phyloP scores from a whole-genome alignment of 1,139 yeast species.

The Geotrichum restrictum region DNA sequence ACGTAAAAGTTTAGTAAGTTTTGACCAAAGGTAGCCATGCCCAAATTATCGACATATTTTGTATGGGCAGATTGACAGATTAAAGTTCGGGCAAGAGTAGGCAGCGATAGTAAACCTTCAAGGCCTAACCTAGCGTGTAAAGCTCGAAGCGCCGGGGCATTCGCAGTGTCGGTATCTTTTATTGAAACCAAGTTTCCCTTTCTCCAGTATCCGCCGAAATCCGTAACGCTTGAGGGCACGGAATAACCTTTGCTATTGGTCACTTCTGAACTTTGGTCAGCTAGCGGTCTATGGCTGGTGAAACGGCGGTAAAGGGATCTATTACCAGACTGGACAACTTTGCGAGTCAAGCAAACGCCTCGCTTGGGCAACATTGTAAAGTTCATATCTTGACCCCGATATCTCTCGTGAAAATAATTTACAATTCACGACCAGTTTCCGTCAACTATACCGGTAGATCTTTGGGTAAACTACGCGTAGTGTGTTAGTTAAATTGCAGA shows the following conservation, averaged over 20 bases:
- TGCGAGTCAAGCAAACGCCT: background rate
- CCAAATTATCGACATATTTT: constrained; percentile 66
- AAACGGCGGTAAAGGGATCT: background rate
- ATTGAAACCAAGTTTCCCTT: constrained; percentile 18
- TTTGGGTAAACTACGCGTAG: no score
- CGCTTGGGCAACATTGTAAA: background rate
- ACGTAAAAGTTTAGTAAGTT: constrained; percentile 71
- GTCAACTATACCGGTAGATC: no score
- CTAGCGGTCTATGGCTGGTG: background rate
- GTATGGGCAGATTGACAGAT: constrained; percentile 48
- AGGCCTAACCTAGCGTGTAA: constrained; percentile 67
- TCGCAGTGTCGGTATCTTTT: constrained; percentile 9
- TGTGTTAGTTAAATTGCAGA: background rate
- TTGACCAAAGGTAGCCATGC: constrained; percentile 78
- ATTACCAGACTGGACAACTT: background rate
- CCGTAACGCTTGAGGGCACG: constrained; percentile 27
- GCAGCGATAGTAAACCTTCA: constrained; percentile 46
- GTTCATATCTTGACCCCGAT: background rate
- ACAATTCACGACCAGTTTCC: background rate
- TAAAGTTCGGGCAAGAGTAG: constrained; percentile 77
- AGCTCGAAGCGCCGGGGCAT: constrained; percentile 55
- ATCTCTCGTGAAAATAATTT: background rate
- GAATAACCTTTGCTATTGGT: constrained; percentile 9
- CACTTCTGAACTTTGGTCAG: background rate
- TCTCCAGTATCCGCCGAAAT: constrained; percentile 31